These are phyloP conservation scores for Cladochytrium replicatum DNA, from an alignment of 192 early-diverging fungal species.

Conservation along the genomic window DNA sequence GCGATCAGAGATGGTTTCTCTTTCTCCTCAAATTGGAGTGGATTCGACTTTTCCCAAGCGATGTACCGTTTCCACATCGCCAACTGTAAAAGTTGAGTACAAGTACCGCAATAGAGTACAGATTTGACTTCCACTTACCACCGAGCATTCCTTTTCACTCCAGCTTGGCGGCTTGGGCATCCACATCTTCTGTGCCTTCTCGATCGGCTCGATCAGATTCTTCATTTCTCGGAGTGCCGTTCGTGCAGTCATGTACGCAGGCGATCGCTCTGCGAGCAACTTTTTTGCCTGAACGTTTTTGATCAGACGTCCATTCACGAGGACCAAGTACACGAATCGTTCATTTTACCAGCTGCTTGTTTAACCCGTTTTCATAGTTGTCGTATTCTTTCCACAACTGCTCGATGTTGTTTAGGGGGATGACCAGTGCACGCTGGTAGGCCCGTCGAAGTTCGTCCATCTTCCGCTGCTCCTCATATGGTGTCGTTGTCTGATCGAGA, in stretches of 20 bases:
- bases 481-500: slow-evolving; percentile 37
- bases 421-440: slow-evolving; percentile 77
- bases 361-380: slow-evolving; percentile 75
- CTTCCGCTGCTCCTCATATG: slow-evolving; percentile 86
- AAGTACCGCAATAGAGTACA: too few relatives aligned
- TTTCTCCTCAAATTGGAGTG: slow-evolving; percentile 64
- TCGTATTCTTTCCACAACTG: slow-evolving; percentile 95
- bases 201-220: slow-evolving; percentile 67
- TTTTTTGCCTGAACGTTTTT: slow-evolving; percentile 90
- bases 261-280: slow-evolving; percentile 70
- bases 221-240: slow-evolving; percentile 73
- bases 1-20: slow-evolving; percentile 38
- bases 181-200: slow-evolving; percentile 40
- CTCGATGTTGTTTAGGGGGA: slow-evolving; percentile 80
- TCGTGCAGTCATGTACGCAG: slow-evolving; percentile 90
- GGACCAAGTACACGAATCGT: too few relatives aligned
- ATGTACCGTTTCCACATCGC: slow-evolving; percentile 80
- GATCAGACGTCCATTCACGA: too few relatives aligned
- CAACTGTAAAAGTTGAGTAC: too few relatives aligned
- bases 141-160: slow-evolving; percentile 56
- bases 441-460: slow-evolving; percentile 72
- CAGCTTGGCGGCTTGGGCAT: slow-evolving; percentile 71
- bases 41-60: slow-evolving; percentile 84
- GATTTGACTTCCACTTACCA: too few relatives aligned
- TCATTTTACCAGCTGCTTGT: slow-evolving; percentile 63